Percentiles rank a stretch among this genome's conserved stretches.
Conservation (phyloP, 352 stramenopile species). For the Elongisporangium prolatum region DNA sequence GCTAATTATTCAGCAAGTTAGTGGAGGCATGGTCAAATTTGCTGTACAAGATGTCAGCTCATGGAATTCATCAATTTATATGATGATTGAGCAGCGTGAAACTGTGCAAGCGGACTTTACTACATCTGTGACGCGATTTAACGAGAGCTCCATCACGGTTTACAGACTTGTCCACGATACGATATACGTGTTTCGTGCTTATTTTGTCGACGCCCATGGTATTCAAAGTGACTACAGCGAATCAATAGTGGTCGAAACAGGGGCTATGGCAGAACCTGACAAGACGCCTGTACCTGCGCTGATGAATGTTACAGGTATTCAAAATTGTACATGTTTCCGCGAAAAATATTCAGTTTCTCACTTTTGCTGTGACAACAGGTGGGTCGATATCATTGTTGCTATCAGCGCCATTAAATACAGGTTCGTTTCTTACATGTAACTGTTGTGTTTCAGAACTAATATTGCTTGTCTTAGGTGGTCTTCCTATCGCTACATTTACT, state of each 20-base stretch:
- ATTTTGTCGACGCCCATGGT: slow-evolving; percentile 11
- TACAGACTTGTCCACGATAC: slow-evolving; percentile 48
- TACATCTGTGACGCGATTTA: slow-evolving; percentile 9
- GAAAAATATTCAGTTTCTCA: background rate
- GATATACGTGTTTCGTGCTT: slow-evolving; percentile 40
- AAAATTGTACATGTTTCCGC: background rate
- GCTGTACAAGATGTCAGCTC: slow-evolving; percentile 6
- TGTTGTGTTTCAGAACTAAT: too few relatives aligned
- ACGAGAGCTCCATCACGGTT: slow-evolving; percentile 16
- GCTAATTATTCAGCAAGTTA: slow-evolving; percentile 7
- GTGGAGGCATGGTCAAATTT: slow-evolving; percentile 21
- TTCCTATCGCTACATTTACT: slow-evolving; percentile 24
- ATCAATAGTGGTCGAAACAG: slow-evolving; percentile 23
- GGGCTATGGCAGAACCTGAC: slow-evolving; percentile 14
- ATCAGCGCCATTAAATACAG: slow-evolving; percentile 32
- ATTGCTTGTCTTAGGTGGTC: slow-evolving; percentile 26
- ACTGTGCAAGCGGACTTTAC: slow-evolving; percentile 15
- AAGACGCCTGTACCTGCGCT: slow-evolving; percentile 36
- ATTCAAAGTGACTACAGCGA: slow-evolving; percentile 19
- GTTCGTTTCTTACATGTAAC: too few relatives aligned
- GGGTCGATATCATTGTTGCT: slow-evolving; percentile 27
- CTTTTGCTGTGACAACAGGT: slow-evolving; percentile 10
- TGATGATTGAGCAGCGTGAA: slow-evolving; percentile 33
- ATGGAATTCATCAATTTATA: slow-evolving; percentile 3
- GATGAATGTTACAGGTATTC: slow-evolving; percentile 30